These are phyloP conservation scores for Trichothecium roseum DNA, from an alignment of 2,329 filamentous ascomycete species.

Conservation along the genomic window DNA sequence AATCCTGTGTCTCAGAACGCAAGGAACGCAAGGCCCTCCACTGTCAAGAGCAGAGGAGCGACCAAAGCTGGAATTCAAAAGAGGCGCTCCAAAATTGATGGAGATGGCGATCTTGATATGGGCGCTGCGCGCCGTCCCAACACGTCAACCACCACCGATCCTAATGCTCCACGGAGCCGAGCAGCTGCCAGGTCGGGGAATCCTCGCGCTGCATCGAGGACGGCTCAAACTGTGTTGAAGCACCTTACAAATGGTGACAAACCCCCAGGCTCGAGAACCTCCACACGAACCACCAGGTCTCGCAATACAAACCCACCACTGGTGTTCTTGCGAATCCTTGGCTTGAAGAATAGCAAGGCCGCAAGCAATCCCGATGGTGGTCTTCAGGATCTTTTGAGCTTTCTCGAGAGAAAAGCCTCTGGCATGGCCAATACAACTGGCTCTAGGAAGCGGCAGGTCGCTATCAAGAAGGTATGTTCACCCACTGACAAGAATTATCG, in stretches of 20 bases:
- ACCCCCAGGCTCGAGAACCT: slow-evolving; percentile 22
- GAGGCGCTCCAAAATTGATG: slow-evolving; percentile 34
- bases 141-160: slow-evolving; percentile 15
- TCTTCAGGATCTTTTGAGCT: slow-evolving; percentile 51
- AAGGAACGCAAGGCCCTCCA: too few relatives aligned
- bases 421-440: slow-evolving; percentile 31
- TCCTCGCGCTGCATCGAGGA: slow-evolving; percentile 21
- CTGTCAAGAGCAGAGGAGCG: neutral
- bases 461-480: slow-evolving; percentile 68
- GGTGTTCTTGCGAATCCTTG: slow-evolving; percentile 40
- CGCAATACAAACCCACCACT: slow-evolving; percentile 14
- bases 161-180: slow-evolving; percentile 17
- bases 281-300: slow-evolving; percentile 11
- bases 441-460: slow-evolving; percentile 38
- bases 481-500: slow-evolving; percentile 8
- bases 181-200: slow-evolving; percentile 17
- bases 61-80: slow-evolving; percentile 37
- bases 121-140: slow-evolving; percentile 27
- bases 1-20: neutral
- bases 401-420: slow-evolving; percentile 61
- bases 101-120: slow-evolving; percentile 53
- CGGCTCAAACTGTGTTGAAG: slow-evolving; percentile 32
- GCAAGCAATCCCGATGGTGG: slow-evolving; percentile 57
- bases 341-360: slow-evolving; percentile 60
- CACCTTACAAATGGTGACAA: slow-evolving; percentile 26